Conservation (phyloP, 1,284 basidiomycete genomes). For the Golubevia sp. region DNA sequence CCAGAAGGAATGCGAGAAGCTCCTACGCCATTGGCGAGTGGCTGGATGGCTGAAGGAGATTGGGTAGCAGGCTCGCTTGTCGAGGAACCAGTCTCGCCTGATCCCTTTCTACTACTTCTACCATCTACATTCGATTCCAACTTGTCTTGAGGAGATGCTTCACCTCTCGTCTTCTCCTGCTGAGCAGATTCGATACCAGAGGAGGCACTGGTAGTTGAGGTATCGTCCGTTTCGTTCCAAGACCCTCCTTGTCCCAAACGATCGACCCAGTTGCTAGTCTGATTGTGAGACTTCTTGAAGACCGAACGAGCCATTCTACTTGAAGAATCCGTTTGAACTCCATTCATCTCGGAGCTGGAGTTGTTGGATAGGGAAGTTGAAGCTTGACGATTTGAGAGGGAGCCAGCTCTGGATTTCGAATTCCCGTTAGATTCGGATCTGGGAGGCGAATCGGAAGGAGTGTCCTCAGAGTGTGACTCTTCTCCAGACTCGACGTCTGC, state of each 20-base stretch:
- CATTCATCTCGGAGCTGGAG: not conserved
- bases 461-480: too few species aligned
- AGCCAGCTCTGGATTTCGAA: too few species aligned
- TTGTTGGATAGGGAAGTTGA: too few species aligned
- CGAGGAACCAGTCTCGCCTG: not conserved
- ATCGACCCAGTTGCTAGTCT: not conserved
- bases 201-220: not conserved
- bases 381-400: too few species aligned
- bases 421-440: too few species aligned
- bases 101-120: not conserved
- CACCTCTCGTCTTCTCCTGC: not conserved
- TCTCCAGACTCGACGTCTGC: too few species aligned
- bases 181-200: not conserved
- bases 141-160: too few species aligned
- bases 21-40: too few species aligned
- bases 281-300: not conserved
- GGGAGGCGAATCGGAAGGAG: too few species aligned
- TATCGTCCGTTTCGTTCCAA: not conserved
- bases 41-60: not conserved
- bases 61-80: not conserved
- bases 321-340: not conserved
- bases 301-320: not conserved
- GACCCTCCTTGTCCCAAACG: not conserved
- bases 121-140: not conserved
- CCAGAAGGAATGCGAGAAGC: too few species aligned